phyloP scores from a whole-genome alignment of 768 basidiomycete genomes.

The Russula sp. region DNA sequence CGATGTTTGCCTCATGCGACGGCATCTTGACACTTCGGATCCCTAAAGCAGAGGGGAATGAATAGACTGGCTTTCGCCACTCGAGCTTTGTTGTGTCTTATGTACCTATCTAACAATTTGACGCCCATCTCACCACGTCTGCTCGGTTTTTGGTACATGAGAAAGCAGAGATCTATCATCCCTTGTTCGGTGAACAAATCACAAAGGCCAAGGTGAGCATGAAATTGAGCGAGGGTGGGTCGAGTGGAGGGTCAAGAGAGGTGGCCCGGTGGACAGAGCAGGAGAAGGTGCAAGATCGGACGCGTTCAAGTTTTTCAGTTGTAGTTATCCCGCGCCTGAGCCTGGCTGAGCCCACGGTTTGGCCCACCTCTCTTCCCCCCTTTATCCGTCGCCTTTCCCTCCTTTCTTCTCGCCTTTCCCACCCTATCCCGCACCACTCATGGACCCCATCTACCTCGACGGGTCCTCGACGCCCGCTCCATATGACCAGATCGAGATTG shows the following conservation, averaged over 20 bases:
- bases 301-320: constrained; percentile 13
- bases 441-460: constrained; percentile 31
- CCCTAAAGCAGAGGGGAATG: constrained; percentile 59
- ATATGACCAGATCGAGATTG: constrained; percentile 29
- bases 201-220: not conserved
- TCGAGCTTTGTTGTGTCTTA: constrained; percentile 3
- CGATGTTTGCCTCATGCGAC: constrained; percentile 63
- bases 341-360: constrained; percentile 5
- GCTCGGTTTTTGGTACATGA: not conserved
- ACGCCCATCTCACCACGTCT: constrained; percentile 19
- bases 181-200: not conserved
- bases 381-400: constrained; percentile 20
- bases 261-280: not conserved
- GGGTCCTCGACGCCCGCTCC: constrained; percentile 18
- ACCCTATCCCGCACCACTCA: constrained; percentile 13
- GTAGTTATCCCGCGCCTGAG: constrained; percentile 12
- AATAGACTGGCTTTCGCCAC: constrained; percentile 17
- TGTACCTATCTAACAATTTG: constrained; percentile 18
- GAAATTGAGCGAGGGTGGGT: constrained; percentile 1
- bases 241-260: not conserved
- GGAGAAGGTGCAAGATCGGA: constrained; percentile 3
- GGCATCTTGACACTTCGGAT: constrained; percentile 65
- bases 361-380: constrained; percentile 10
- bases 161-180: not conserved
- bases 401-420: constrained; percentile 15